phyloP scores from a whole-genome alignment of 2,329 filamentous ascomycete species.

The Penicillium sp. region DNA sequence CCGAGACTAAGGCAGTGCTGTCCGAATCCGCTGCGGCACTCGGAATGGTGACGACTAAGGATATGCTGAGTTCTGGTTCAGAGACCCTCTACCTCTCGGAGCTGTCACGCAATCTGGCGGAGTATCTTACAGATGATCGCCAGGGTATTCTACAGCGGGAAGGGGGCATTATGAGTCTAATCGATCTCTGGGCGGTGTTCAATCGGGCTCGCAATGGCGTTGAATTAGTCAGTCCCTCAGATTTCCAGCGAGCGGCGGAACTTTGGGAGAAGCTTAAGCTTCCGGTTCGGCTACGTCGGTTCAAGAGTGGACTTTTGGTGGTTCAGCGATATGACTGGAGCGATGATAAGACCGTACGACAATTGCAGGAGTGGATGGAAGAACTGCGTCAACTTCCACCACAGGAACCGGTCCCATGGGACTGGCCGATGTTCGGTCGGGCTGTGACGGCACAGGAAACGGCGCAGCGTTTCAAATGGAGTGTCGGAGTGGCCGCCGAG shows the following conservation, averaged over 20 bases:
- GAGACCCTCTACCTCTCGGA: conserved; percentile 90
- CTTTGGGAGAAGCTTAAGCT: conserved; percentile 88
- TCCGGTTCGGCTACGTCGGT: conserved; percentile 82
- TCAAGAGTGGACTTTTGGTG: conserved; percentile 92
- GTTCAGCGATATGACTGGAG: conserved; percentile 87
- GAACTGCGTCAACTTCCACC: conserved; percentile 71
- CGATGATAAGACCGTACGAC: conserved; percentile 83
- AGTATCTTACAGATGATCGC: conserved; percentile 85
- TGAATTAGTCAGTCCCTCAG: conserved; percentile 86
- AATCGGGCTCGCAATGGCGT: conserved; percentile 92
- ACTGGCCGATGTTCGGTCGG: conserved; percentile 76
- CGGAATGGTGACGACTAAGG: conserved; percentile 90
- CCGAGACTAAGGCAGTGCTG: conserved; percentile 74
- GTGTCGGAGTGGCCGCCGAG: conserved; percentile 91
- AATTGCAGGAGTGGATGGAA: conserved; percentile 76
- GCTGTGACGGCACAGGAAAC: conserved; percentile 89
- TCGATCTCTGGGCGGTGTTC: conserved; percentile 93
- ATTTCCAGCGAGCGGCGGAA: conserved; percentile 87
- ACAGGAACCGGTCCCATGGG: conserved; percentile 69
- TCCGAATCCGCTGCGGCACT: conserved; percentile 83
- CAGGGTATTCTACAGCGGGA: conserved; percentile 76
- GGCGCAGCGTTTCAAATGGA: conserved; percentile 93
- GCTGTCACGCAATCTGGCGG: conserved; percentile 79
- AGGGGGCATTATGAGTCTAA: conserved; percentile 85
- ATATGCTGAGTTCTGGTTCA: conserved; percentile 81